Evolutionary conservation across 192 early-diverging fungal genomes (phyloP).

Genomic region (Entomortierella chlamydospora): DNA sequence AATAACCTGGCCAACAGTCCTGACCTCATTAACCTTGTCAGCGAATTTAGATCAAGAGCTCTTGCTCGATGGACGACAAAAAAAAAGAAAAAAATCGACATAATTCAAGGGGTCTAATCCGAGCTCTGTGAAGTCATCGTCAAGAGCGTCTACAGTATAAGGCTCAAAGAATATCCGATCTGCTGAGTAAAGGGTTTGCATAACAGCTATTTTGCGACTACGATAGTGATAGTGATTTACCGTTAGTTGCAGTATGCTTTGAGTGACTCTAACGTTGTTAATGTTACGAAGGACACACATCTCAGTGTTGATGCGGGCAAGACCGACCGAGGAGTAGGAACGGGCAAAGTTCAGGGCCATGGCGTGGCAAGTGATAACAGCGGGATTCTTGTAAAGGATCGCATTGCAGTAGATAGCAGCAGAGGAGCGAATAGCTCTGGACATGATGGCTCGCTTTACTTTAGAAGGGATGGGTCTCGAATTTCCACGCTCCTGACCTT

Average conservation of each 20-base stretch:
- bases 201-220: too few species aligned
- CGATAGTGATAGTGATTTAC: too few species aligned
- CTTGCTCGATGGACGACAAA: constrained; percentile 99
- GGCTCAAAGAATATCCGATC: neutral
- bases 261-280: too few species aligned
- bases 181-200: neutral
- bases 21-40: constrained; percentile 96
- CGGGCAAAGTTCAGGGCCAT: constrained; percentile 65
- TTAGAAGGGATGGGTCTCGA: neutral
- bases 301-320: constrained; percentile 79
- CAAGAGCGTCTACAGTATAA: constrained; percentile 82
- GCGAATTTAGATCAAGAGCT: constrained; percentile 98
- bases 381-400: constrained; percentile 45
- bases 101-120: constrained; percentile 96
- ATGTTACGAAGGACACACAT: constrained; percentile 85
- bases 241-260: too few species aligned
- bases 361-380: constrained; percentile 46
- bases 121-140: constrained; percentile 93
- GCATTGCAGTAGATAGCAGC: constrained; percentile 46
- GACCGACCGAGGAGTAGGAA: constrained; percentile 79
- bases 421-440: constrained; percentile 50
- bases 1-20: constrained; percentile 87
- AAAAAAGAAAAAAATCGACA: constrained; percentile 99
- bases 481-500: too few species aligned
- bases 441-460: constrained; percentile 12